Conservation (phyloP, 257 asterid species). For the Ligustrum vulgare region DNA sequence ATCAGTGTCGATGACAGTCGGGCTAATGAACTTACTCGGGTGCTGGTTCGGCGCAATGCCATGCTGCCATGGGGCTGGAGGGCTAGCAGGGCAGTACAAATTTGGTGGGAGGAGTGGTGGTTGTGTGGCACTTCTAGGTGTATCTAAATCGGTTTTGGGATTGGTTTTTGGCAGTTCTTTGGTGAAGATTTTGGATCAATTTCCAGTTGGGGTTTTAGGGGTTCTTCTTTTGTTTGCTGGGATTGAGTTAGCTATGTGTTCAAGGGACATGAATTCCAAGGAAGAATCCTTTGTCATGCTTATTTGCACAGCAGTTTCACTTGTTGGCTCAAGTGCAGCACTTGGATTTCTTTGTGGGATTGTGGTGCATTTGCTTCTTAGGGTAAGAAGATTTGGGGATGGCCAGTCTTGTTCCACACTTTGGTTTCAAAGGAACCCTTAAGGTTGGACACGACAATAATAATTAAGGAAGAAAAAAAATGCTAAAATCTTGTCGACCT, state of each 20-base stretch:
- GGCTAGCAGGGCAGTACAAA: slow-evolving; percentile 81
- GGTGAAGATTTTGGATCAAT: slow-evolving; percentile 57
- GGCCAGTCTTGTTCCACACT: slow-evolving; percentile 28
- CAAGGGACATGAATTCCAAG: slow-evolving; percentile 65
- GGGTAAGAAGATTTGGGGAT: slow-evolving; percentile 39
- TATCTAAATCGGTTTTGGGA: slow-evolving; percentile 59
- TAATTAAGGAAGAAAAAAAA: no score
- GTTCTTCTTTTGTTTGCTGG: slow-evolving; percentile 76
- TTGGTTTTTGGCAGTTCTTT: slow-evolving; percentile 65
- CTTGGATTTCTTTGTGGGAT: slow-evolving; percentile 71
- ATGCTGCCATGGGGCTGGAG: slow-evolving; percentile 84
- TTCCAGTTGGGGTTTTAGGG: slow-evolving; percentile 74
- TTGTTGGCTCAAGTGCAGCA: slow-evolving; percentile 76
- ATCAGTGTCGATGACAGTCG: slow-evolving; percentile 66
- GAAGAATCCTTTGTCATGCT: slow-evolving; percentile 66
- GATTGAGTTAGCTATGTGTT: slow-evolving; percentile 63
- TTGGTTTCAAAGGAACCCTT: slow-evolving; percentile 35
- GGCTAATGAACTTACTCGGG: slow-evolving; percentile 71
- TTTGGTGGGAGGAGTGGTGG: slow-evolving; percentile 85
- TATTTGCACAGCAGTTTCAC: slow-evolving; percentile 61
- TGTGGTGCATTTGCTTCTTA: slow-evolving; percentile 55
- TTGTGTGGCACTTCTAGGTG: slow-evolving; percentile 77
- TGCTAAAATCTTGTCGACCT: no score
- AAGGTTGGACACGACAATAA: neutral
- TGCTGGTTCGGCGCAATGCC: slow-evolving; percentile 94